Base-by-base conservation (phyloP, 768 basidiomycete species). In the Infundibulicybe gibba region DNA sequence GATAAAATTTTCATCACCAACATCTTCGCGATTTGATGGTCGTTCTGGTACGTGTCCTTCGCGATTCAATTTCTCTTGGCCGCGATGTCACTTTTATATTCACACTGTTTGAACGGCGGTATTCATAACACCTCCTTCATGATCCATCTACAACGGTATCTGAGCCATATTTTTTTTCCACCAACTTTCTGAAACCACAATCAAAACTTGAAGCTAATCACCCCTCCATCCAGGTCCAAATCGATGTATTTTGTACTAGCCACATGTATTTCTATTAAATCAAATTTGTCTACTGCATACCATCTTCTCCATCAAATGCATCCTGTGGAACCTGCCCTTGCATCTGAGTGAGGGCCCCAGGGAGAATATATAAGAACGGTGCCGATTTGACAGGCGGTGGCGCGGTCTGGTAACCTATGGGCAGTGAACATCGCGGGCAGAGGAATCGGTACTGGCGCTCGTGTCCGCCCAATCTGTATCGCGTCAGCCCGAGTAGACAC, bases 281-380 rank as follows among this genome's bases (percentile, higher is more conserved):
- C 48, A 43, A 43, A 31, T 45, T 39, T 21, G 12, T 32, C 14
- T 39, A 41, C 41, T 40, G 43, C 41, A 33, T 52, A 16, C 66
- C 59, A 50, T 77, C 76, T 56, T 73, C 72, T 34, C 77, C 74
- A 42, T 86, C 83, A 58, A 94, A 91, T 5, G 93, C 93, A 53
- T 90, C 90, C 40, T 75, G 65, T 9, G 93, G 93, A 30, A 93
- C 67, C 58, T 92, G 85, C 31, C 93, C 93, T 71, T 95, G 93
- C 54, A 86, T 69, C 58, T 88, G 87, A n/a, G 89, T 91, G 48
- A 95, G 74, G 14, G 90, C 85, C 3, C 93, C 93, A 40, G 80
- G 72, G 41, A 90, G 54, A 45, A 94, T 80, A 61, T 94, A 95
- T 32, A 94, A 57, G 63, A 83, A 94, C 1, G 87, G 81, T 2